A percentile compares a stretch with the other conserved stretches of the same genome.
phyloP scores from a whole-genome alignment of 2,329 filamentous ascomycete genomes.

The Pseudocercospora eumusae region DNA sequence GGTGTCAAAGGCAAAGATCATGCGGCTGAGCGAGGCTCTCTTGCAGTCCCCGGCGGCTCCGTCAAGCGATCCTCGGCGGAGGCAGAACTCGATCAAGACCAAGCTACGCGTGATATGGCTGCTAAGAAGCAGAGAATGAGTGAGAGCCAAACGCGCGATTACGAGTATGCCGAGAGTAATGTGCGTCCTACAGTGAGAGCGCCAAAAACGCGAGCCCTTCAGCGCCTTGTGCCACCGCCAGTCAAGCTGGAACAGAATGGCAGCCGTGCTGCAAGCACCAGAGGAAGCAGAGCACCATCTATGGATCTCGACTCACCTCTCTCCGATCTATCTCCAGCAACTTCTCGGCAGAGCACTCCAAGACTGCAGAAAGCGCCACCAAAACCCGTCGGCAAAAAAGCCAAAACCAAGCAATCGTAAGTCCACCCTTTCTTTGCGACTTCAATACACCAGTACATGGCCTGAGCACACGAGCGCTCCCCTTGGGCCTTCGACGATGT shows the following conservation, averaged over 20 bases:
- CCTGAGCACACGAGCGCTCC: neutral
- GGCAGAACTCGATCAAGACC: constrained; percentile 37
- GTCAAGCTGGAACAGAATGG: constrained; percentile 31
- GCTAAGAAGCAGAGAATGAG: constrained; percentile 41
- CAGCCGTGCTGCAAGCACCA: constrained; percentile 24
- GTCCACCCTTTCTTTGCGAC: constrained; percentile 27
- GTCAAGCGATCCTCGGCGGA: constrained; percentile 42
- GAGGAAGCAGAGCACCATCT: constrained; percentile 34
- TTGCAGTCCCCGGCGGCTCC: constrained; percentile 29
- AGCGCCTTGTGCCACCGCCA: constrained; percentile 29
- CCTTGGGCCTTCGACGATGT: neutral
- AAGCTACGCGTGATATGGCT: constrained; percentile 30
- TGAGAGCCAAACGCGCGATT: constrained; percentile 35
- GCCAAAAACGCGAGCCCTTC: constrained; percentile 22
- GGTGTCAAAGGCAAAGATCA: constrained; percentile 33
- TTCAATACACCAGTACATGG: neutral
- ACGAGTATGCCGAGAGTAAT: constrained; percentile 38
- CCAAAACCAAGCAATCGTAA: constrained; percentile 46
- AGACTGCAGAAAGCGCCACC: constrained; percentile 27
- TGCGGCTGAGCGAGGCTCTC: constrained; percentile 35
- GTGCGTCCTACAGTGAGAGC: constrained; percentile 31
- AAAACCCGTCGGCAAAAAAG: constrained; percentile 37
- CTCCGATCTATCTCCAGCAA: constrained; percentile 37
- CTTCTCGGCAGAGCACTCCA: constrained; percentile 38
- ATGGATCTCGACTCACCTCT: constrained; percentile 38